These are phyloP conservation scores for Powellomyces hirtus DNA, from an alignment of 192 early-diverging fungal species.

Conservation along the genomic window DNA sequence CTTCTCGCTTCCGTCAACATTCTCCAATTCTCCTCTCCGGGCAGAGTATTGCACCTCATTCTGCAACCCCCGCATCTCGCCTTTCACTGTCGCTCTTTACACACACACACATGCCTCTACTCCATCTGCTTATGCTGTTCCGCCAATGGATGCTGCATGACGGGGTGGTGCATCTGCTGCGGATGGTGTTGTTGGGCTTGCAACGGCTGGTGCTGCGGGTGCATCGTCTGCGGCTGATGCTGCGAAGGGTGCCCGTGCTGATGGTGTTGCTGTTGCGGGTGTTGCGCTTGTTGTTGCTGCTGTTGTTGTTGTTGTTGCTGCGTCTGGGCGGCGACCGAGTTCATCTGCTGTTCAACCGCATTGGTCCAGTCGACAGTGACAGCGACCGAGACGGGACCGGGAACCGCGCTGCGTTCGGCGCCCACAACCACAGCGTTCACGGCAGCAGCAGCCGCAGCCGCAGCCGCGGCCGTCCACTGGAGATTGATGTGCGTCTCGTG, in stretches of 20 bases:
- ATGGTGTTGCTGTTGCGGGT: background rate
- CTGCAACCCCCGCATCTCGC: too few species aligned
- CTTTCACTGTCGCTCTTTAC: too few species aligned
- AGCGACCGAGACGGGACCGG: background rate
- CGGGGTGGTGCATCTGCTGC: too few species aligned
- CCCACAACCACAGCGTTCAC: background rate
- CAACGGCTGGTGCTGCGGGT: background rate
- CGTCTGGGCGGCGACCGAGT: background rate
- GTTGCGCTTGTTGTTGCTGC: background rate
- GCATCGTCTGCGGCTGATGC: background rate
- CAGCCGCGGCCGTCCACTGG: constrained; percentile 2
- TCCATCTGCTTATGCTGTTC: too few species aligned
- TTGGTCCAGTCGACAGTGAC: background rate
- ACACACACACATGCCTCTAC: too few species aligned
- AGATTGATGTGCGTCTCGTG: constrained; percentile 1
- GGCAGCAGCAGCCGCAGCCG: background rate
- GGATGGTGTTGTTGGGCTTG: background rate
- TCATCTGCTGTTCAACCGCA: background rate
- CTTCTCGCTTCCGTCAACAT: too few species aligned
- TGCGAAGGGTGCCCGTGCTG: background rate
- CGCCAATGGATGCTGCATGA: too few species aligned
- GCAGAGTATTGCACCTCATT: too few species aligned
- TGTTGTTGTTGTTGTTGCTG: background rate
- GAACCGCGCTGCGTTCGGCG: background rate
- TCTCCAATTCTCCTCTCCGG: too few species aligned